Evolutionary conservation across 805 yeast genomes (phyloP).

Genomic region (Phaffomyces antillensis): DNA sequence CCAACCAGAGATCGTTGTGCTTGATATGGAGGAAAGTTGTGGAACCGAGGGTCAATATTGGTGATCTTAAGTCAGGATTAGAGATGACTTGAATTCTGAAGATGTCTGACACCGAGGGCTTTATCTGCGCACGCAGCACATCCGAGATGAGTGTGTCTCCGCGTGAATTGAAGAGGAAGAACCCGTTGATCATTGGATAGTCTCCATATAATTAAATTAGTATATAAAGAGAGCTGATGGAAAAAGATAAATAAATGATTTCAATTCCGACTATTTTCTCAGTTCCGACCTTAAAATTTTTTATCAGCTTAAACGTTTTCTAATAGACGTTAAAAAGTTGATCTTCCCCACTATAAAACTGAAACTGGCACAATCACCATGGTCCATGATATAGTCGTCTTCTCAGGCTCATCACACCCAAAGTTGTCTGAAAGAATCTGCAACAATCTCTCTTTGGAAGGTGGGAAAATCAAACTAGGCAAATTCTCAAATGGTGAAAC

Average conservation of each 20-base stretch:
- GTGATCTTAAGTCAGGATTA: conserved; percentile 54
- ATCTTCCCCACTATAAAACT: no score
- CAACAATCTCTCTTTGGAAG: conserved; percentile 63
- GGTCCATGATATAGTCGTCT: conserved; percentile 77
- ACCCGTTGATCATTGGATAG: conserved; percentile 2
- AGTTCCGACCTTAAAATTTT: background rate
- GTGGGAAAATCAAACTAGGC: conserved; percentile 57
- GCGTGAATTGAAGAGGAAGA: conserved; percentile 68
- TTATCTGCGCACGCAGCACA: conserved; percentile 65
- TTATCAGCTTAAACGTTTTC: background rate
- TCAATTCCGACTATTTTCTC: no score
- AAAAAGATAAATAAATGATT: no score
- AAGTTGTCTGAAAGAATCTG: conserved; percentile 69
- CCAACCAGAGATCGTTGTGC: conserved; percentile 60
- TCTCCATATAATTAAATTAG: no score
- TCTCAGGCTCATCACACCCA: conserved; percentile 91
- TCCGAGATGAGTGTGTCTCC: conserved; percentile 83
- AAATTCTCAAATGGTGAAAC: conserved; percentile 92
- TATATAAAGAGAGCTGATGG: no score
- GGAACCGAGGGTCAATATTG: conserved; percentile 80
- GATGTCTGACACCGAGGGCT: conserved; percentile 75
- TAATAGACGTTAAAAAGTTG: background rate
- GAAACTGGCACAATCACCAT: conserved; percentile 2
- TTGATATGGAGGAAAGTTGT: conserved; percentile 82
- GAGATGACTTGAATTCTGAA: conserved; percentile 89